phyloP scores from a whole-genome alignment of 495 filamentous ascomycete species.

The Tuber umbilicatum region DNA sequence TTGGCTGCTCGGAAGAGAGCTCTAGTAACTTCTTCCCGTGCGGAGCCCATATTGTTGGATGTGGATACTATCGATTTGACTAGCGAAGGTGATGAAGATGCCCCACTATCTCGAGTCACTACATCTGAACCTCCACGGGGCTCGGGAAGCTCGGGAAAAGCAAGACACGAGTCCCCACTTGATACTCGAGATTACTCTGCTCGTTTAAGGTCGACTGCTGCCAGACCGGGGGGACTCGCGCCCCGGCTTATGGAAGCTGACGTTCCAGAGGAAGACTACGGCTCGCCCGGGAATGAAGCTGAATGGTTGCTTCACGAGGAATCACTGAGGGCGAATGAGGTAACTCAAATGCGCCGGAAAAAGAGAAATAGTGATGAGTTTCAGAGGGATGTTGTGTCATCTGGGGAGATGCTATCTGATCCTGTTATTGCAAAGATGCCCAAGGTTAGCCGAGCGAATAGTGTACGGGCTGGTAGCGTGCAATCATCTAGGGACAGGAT shows the following conservation, averaged over 20 bases:
- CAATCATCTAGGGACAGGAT: neutral
- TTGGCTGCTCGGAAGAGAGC: neutral
- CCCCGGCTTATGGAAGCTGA: neutral
- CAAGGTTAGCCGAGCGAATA: neutral
- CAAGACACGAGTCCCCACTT: slow-evolving; percentile 4
- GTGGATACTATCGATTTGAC: slow-evolving; percentile 40
- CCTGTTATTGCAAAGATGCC: neutral
- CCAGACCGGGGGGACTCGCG: neutral
- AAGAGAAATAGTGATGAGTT: neutral
- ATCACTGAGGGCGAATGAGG: neutral
- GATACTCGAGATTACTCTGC: neutral
- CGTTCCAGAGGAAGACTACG: neutral
- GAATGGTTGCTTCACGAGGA: neutral
- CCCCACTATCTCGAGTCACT: neutral
- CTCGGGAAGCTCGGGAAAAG: neutral
- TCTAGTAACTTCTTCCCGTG: slow-evolving; percentile 6
- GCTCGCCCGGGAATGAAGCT: neutral
- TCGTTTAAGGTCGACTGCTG: neutral
- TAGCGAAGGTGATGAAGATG: slow-evolving; percentile 19
- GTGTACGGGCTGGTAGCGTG: neutral
- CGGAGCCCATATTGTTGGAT: slow-evolving; percentile 20
- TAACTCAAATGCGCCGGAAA: neutral
- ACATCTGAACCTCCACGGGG: neutral
- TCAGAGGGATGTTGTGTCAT: neutral
- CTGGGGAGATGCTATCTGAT: neutral